Conservation (phyloP, 192 early-diverging fungal genomes). For the Backusella luteola region DNA sequence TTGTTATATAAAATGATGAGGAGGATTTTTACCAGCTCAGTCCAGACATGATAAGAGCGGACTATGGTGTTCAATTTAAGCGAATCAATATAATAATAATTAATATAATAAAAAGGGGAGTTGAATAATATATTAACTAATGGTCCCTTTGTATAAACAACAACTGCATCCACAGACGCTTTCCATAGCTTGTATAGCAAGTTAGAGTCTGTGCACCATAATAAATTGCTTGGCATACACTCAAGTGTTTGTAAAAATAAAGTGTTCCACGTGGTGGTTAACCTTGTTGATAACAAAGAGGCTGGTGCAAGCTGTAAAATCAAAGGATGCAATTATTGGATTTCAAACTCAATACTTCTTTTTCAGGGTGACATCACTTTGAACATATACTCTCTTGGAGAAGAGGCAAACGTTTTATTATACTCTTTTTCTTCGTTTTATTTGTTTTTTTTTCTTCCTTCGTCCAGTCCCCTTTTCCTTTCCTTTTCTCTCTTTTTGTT, state of each 20-base stretch:
- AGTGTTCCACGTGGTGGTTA: neutral
- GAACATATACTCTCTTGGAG: neutral
- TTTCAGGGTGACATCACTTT: constrained; percentile 8
- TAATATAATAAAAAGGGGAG: constrained; percentile 6
- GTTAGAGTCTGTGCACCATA: constrained; percentile 4
- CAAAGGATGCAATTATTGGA: constrained; percentile 7
- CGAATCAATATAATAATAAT: neutral
- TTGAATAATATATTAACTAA: neutral
- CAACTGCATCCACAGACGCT: neutral
- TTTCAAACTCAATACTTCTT: constrained; percentile 6
- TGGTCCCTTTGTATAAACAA: neutral
- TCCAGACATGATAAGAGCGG: neutral
- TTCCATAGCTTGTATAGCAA: neutral
- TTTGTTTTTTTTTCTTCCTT: neutral
- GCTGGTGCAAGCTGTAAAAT: neutral
- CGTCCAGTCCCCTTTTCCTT: neutral
- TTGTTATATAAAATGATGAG: neutral
- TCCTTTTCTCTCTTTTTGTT: neutral
- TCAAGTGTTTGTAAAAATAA: neutral
- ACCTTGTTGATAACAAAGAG: neutral
- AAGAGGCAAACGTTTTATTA: neutral
- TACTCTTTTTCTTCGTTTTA: neutral
- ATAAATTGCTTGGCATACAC: neutral
- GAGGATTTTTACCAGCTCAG: neutral
- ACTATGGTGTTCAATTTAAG: neutral